A percentile compares a stretch with the other conserved stretches of the same genome.
Conservation (phyloP, 2,329 filamentous ascomycete species). For the Penicillium sp. region DNA sequence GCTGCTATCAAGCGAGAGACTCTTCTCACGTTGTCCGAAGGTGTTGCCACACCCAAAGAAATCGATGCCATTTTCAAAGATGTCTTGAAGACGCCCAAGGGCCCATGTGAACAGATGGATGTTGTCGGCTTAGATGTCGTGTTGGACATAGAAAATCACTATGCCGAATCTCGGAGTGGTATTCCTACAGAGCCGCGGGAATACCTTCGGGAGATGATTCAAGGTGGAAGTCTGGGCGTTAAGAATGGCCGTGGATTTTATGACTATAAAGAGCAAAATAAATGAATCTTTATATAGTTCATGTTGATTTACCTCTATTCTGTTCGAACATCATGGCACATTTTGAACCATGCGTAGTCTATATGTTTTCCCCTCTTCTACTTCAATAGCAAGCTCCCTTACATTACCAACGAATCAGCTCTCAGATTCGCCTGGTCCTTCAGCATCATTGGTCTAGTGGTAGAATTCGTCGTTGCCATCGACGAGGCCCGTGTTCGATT, state of each 20-base stretch:
- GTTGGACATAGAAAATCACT: slow-evolving; percentile 43
- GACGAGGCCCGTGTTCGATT: slow-evolving; percentile 51
- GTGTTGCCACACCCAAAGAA: slow-evolving; percentile 37
- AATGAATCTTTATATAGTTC: background rate
- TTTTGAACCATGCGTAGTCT: background rate
- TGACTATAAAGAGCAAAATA: slow-evolving; percentile 21
- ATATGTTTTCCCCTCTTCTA: background rate
- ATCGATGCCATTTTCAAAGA: slow-evolving; percentile 42
- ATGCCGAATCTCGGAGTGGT: slow-evolving; percentile 33
- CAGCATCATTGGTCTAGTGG: slow-evolving; percentile 48
- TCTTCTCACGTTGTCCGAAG: slow-evolving; percentile 37
- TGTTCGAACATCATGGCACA: background rate
- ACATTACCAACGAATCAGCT: slow-evolving; percentile 9
- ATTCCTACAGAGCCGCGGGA: slow-evolving; percentile 34
- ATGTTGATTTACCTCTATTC: background rate
- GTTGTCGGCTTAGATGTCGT: slow-evolving; percentile 44
- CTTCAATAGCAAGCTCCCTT: fast-evolving
- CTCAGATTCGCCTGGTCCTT: background rate
- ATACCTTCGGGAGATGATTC: slow-evolving; percentile 35
- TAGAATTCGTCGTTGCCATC: slow-evolving; percentile 49
- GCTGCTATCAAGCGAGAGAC: slow-evolving; percentile 46
- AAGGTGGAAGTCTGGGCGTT: slow-evolving; percentile 33
- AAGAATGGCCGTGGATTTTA: slow-evolving; percentile 39
- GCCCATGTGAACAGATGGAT: slow-evolving; percentile 45
- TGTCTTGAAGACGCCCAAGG: slow-evolving; percentile 37